phyloP scores from a whole-genome alignment of 164 flowering plant genomes.

The Vitis vinifera region DNA sequence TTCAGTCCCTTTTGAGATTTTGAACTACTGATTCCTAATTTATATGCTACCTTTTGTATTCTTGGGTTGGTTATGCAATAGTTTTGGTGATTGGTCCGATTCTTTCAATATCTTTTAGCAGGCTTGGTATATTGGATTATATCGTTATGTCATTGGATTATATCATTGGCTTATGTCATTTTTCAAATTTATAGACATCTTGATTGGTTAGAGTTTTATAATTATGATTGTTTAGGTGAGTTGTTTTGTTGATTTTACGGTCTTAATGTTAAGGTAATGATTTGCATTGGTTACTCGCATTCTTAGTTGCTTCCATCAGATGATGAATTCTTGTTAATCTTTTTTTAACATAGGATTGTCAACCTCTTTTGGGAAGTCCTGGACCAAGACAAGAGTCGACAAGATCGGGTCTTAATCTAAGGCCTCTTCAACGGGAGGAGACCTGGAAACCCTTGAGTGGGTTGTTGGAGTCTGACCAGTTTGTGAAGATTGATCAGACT shows the following conservation, averaged over 20 bases:
- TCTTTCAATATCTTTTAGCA: no score
- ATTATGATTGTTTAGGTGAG: not conserved
- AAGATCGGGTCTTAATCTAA: constrained; percentile 25
- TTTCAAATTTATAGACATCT: not conserved
- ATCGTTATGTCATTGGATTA: no score
- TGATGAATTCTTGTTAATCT: not conserved
- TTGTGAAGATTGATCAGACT: constrained; percentile 31
- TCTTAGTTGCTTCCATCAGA: not conserved
- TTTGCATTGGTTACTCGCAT: no score
- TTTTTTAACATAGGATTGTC: constrained; percentile 48
- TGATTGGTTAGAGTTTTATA: not conserved
- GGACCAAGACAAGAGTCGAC: constrained; percentile 34
- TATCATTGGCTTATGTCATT: not conserved
- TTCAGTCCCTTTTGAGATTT: no score
- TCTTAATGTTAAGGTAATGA: no score
- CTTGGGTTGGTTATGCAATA: not conserved
- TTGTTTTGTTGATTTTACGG: not conserved
- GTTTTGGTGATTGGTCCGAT: no score
- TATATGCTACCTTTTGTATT: no score
- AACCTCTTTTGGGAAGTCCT: constrained; percentile 29
- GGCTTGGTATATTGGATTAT: not conserved
- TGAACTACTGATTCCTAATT: no score
- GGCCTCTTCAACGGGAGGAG: constrained; percentile 30
- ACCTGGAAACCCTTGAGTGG: constrained; percentile 37
- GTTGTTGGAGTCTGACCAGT: constrained; percentile 22